Conservation (phyloP, 306 rosid species). For the Rosa persica region DNA sequence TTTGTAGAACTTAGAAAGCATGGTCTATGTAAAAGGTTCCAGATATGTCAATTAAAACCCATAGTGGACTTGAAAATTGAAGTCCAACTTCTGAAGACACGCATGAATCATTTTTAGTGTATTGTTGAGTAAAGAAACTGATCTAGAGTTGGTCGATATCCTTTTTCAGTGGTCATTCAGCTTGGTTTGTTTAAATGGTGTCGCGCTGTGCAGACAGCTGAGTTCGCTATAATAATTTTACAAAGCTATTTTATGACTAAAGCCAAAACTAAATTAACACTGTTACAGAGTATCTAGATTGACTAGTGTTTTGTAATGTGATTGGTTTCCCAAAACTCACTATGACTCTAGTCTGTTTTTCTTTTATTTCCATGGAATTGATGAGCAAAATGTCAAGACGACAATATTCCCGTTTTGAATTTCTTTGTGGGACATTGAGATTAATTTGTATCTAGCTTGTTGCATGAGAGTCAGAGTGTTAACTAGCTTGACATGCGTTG, state of each 20-base stretch:
- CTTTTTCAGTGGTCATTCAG: not conserved
- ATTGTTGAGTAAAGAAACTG: not conserved
- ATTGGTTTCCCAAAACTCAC: not conserved
- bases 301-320: too few species aligned
- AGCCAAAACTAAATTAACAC: not conserved
- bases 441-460: too few species aligned
- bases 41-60: constrained; percentile 12
- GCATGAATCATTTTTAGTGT: not conserved
- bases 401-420: not conserved
- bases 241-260: constrained; percentile 1
- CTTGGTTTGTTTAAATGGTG: not conserved
- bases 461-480: too few species aligned
- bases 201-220: not conserved
- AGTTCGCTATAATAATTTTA: not conserved
- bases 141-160: not conserved
- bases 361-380: not conserved
- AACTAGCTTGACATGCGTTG: too few species aligned
- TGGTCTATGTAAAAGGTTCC: not conserved
- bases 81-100: not conserved
- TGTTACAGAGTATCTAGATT: too few species aligned
- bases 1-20: not conserved
- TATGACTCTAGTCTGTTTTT: not conserved
- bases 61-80: not conserved
- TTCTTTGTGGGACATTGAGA: constrained; percentile 12
- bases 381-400: not conserved